Percentiles rank a stretch among this genome's conserved stretches.
Conservation (phyloP, 208 protist species). For the Trypanosoma congolense region DNA sequence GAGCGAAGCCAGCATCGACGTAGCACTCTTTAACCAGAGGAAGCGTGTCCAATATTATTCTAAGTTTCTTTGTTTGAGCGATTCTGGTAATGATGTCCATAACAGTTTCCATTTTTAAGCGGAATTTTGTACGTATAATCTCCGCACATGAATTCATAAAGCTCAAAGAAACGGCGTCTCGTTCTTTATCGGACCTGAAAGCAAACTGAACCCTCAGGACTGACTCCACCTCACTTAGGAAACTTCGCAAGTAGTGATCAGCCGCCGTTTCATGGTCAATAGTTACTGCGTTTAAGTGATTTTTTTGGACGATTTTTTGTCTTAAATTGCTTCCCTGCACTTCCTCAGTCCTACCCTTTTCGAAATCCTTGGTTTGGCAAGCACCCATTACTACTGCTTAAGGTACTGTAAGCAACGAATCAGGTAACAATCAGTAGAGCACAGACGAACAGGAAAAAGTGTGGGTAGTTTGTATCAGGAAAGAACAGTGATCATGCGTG, state of each 20-base stretch:
- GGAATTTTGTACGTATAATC: conserved; percentile 76
- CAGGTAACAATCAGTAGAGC: background rate
- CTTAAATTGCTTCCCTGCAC: too few relatives aligned
- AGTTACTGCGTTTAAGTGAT: background rate
- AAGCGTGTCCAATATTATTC: conserved; percentile 42
- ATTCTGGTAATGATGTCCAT: conserved; percentile 23
- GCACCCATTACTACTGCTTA: conserved; percentile 19
- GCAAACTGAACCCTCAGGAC: conserved; percentile 30
- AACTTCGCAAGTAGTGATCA: conserved; percentile 51
- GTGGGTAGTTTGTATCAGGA: conserved; percentile 7
- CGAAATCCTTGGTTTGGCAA: conserved; percentile 12
- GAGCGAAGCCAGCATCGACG: conserved; percentile 81
- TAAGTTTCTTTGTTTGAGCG: conserved; percentile 39
- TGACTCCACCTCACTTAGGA: conserved; percentile 54
- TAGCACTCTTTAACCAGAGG: conserved; percentile 59
- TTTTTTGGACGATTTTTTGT: background rate
- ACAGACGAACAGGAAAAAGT: conserved; percentile 7
- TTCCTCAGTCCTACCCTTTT: background rate
- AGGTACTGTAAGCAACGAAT: conserved; percentile 10
- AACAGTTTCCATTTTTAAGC: conserved; percentile 63
- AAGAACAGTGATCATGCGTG: too few relatives aligned
- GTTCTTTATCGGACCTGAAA: conserved; percentile 41
- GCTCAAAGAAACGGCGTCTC: conserved; percentile 55
- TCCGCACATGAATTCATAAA: conserved; percentile 82
- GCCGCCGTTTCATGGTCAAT: conserved; percentile 17